A percentile compares a stretch with the other conserved stretches of the same genome.
Conservation (phyloP, 2,329 filamentous ascomycete genomes). For the Colletotrichum echinochloae region DNA sequence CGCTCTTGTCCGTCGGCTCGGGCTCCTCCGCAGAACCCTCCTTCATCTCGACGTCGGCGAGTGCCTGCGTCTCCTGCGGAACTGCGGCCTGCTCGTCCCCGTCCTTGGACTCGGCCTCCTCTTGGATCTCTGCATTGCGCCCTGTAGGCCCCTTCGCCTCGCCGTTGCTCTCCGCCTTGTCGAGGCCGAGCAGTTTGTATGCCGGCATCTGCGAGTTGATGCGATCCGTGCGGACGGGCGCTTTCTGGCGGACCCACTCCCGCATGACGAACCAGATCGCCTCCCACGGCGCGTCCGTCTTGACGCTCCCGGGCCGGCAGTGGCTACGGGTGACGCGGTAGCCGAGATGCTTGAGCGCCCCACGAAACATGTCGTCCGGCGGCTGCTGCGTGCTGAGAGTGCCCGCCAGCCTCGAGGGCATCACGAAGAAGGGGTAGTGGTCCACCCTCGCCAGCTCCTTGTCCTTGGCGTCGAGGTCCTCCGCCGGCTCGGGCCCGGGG, state of each 20-base stretch:
- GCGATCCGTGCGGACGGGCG: slow-evolving; percentile 79
- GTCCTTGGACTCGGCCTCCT: slow-evolving; percentile 44
- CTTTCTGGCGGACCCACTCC: slow-evolving; percentile 87
- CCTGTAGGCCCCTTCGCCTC: slow-evolving; percentile 39
- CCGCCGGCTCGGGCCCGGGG: slow-evolving; percentile 51
- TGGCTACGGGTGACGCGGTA: slow-evolving; percentile 89
- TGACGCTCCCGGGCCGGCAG: slow-evolving; percentile 88
- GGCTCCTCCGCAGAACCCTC: slow-evolving; percentile 41
- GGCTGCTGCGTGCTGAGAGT: slow-evolving; percentile 84
- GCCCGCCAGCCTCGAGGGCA: slow-evolving; percentile 79
- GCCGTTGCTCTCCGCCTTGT: slow-evolving; percentile 50
- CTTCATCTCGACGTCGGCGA: slow-evolving; percentile 54
- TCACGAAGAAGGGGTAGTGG: slow-evolving; percentile 86
- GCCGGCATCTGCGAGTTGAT: slow-evolving; percentile 79
- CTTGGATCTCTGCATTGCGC: slow-evolving; percentile 42
- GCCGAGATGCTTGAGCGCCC: slow-evolving; percentile 83
- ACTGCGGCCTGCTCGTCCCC: slow-evolving; percentile 40
- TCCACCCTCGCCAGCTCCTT: slow-evolving; percentile 74
- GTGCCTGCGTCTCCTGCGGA: slow-evolving; percentile 44
- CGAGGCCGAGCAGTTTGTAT: slow-evolving; percentile 72
- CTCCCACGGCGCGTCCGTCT: slow-evolving; percentile 92
- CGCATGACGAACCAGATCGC: slow-evolving; percentile 94
- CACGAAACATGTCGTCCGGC: slow-evolving; percentile 81
- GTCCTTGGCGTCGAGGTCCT: slow-evolving; percentile 54
- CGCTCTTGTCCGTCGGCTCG: slow-evolving; percentile 38